A percentile compares a stretch with the other conserved stretches of the same genome.
These are phyloP conservation scores for Coemansia sp. DNA, from an alignment of 192 early-diverging fungal species.

Conservation along the genomic window DNA sequence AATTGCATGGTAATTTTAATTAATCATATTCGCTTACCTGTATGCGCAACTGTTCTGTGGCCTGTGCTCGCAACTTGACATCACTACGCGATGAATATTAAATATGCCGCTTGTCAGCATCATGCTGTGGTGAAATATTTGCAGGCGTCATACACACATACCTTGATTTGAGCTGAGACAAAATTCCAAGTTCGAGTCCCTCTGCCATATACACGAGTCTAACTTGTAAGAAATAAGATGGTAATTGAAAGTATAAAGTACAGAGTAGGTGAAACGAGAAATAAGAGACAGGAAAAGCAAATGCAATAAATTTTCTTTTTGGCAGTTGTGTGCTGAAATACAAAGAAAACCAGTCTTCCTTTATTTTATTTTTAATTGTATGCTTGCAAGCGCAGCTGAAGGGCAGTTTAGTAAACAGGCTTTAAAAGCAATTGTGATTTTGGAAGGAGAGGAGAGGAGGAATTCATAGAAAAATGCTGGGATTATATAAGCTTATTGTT, in stretches of 20 bases:
- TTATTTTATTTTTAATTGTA: background rate
- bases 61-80: conserved; percentile 13
- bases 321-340: background rate
- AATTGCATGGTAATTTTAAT: background rate
- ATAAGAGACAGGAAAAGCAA: background rate
- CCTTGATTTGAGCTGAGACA: conserved; percentile 1
- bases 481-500: too few relatives aligned
- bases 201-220: background rate
- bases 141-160: background rate
- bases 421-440: too few relatives aligned
- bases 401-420: too few relatives aligned
- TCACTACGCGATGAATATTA: conserved; percentile 13
- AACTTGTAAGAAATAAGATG: too few relatives aligned
- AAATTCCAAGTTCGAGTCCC: background rate
- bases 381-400: too few relatives aligned
- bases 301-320: background rate
- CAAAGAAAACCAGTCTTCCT: background rate
- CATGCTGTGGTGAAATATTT: background rate
- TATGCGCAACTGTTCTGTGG: conserved; percentile 10
- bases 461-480: too few relatives aligned
- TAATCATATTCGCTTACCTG: conserved; percentile 17
- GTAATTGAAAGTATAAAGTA: background rate
- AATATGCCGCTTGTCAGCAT: background rate
- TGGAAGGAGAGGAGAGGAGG: too few relatives aligned
- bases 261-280: background rate